Conservation (phyloP, 768 basidiomycete species). For the Boletus insuetus region DNA sequence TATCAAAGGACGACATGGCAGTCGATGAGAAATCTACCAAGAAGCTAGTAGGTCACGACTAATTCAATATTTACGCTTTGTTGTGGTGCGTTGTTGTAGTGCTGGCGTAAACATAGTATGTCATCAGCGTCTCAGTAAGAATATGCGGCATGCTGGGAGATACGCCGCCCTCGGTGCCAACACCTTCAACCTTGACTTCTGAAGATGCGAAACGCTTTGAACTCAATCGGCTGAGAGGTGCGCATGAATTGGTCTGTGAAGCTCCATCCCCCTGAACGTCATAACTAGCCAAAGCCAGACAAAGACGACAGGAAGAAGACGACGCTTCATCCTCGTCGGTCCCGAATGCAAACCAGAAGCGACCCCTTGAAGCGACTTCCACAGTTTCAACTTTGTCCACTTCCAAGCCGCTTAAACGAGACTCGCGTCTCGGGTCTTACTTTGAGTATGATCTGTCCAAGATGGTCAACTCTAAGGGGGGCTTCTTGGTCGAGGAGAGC, state of each 20-base stretch:
- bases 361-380: constrained; percentile 58
- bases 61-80: not conserved
- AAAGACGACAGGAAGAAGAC: constrained; percentile 62
- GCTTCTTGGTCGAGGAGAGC: constrained; percentile 90
- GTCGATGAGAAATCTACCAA: constrained; percentile 20
- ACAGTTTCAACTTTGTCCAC: constrained; percentile 69
- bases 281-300: constrained; percentile 66
- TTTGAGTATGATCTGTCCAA: constrained; percentile 97
- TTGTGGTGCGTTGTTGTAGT: not conserved
- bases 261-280: constrained; percentile 1
- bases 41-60: constrained; percentile 3
- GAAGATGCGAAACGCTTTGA: constrained; percentile 74
- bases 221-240: constrained; percentile 77
- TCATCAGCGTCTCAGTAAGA: constrained; percentile 10
- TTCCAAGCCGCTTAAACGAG: constrained; percentile 57
- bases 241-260: not conserved
- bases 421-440: constrained; percentile 82
- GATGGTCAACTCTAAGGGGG: constrained; percentile 96
- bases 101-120: constrained; percentile 12
- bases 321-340: constrained; percentile 43
- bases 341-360: constrained; percentile 70
- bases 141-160: constrained; percentile 6
- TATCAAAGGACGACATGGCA: constrained; percentile 25
- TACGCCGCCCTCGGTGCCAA: constrained; percentile 7
- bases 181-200: constrained; percentile 44